Percentiles rank a stretch among this genome's conserved stretches.
phyloP scores from a whole-genome alignment of 768 basidiomycete genomes.

The Grammothele lineata region DNA sequence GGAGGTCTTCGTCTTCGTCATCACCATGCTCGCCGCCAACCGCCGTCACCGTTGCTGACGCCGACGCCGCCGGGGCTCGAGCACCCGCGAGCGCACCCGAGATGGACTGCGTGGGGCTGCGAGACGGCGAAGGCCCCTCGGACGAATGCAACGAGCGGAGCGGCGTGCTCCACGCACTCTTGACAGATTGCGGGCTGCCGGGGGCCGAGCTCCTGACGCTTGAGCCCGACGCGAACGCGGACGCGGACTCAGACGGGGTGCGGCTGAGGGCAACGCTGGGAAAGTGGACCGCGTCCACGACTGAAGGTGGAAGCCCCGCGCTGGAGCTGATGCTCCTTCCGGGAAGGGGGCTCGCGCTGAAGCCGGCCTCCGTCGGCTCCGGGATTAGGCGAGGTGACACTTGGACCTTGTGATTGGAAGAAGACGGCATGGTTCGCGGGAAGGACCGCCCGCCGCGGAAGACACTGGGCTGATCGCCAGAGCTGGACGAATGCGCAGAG shows the following conservation, averaged over 20 bases:
- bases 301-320: constrained; percentile 7
- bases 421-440: constrained; percentile 27
- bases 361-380: constrained; percentile 56
- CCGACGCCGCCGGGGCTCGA: not conserved
- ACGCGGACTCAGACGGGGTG: constrained; percentile 18
- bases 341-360: constrained; percentile 24
- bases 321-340: constrained; percentile 6
- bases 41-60: no score
- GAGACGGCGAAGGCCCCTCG: constrained; percentile 19
- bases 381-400: constrained; percentile 44
- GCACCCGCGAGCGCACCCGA: not conserved
- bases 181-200: constrained; percentile 20
- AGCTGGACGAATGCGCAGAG: constrained; percentile 5
- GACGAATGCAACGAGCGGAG: constrained; percentile 20
- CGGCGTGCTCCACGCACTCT: constrained; percentile 31
- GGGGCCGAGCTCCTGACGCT: constrained; percentile 12
- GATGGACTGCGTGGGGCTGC: constrained; percentile 4
- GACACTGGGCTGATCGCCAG: constrained; percentile 4
- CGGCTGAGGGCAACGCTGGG: constrained; percentile 31
- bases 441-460: constrained; percentile 24
- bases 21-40: constrained; percentile 14
- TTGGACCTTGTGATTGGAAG: constrained; percentile 51
- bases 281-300: constrained; percentile 28
- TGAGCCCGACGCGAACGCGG: constrained; percentile 19
- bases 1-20: constrained; percentile 61